Conservation (phyloP, 768 basidiomycete species). For the Boletus vinaceobasis region DNA sequence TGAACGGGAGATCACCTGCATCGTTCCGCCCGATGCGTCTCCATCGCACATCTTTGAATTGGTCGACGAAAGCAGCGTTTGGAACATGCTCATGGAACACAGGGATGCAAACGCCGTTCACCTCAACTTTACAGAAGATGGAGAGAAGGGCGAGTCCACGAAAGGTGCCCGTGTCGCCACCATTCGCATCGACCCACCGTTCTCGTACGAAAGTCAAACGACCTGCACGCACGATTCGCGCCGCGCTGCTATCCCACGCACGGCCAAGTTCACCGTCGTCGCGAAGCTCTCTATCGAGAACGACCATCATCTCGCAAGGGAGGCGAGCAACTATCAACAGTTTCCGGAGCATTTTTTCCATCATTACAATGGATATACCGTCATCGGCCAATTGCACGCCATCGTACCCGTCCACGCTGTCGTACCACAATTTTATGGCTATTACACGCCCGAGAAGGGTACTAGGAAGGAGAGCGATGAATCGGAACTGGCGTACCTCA, state of each 20-base stretch:
- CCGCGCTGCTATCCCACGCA: constrained; percentile 14
- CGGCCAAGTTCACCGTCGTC: constrained; percentile 38
- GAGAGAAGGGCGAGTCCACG: neutral
- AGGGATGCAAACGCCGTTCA: neutral
- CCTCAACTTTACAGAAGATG: neutral
- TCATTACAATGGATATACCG: constrained; percentile 26
- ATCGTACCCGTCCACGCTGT: constrained; percentile 49
- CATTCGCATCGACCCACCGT: constrained; percentile 15
- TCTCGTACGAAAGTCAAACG: constrained; percentile 11
- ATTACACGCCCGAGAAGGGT: constrained; percentile 38
- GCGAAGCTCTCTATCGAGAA: constrained; percentile 42
- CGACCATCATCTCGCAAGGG: constrained; percentile 36
- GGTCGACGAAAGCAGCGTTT: neutral
- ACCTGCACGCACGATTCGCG: constrained; percentile 2
- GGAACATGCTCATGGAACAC: neutral
- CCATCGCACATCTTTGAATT: neutral
- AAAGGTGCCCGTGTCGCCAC: neutral
- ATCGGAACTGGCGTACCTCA: constrained; percentile 19
- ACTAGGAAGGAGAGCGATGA: rapidly evolving
- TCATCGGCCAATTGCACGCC: constrained; percentile 29
- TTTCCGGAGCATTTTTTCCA: constrained; percentile 29
- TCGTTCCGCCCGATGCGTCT: neutral
- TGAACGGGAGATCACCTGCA: constrained; percentile 15
- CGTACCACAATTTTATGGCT: constrained; percentile 65
- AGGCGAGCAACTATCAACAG: constrained; percentile 27